phyloP scores from a whole-genome alignment of 805 yeast genomes.

The Blastobotrys muscicola region DNA sequence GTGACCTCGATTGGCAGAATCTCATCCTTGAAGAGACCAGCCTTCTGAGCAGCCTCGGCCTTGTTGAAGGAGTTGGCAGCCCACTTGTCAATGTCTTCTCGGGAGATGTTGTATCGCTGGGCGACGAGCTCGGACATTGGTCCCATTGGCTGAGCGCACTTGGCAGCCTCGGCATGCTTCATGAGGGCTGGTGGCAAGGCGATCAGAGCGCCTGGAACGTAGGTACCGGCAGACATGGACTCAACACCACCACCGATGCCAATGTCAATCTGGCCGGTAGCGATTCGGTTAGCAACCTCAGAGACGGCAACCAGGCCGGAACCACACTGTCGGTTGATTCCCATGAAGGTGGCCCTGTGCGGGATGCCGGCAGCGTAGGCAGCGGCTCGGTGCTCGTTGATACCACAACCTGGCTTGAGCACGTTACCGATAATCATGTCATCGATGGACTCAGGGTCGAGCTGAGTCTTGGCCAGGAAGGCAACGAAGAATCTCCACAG shows the following conservation, averaged over 20 bases:
- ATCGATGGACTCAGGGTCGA: slow-evolving; percentile 54
- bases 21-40: slow-evolving; percentile 78
- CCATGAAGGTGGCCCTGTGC: slow-evolving; percentile 62
- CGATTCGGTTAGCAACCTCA: slow-evolving; percentile 82
- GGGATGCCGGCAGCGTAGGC: slow-evolving; percentile 87
- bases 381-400: slow-evolving; percentile 90
- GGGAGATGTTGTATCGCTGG: slow-evolving; percentile 47
- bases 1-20: slow-evolving; percentile 66
- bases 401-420: slow-evolving; percentile 87
- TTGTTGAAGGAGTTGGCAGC: slow-evolving; percentile 81
- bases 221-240: slow-evolving; percentile 84
- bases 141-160: slow-evolving; percentile 94
- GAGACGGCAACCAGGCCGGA: slow-evolving; percentile 87
- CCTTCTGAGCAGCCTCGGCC: slow-evolving; percentile 64
- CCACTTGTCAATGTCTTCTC: slow-evolving; percentile 75
- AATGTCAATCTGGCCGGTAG: slow-evolving; percentile 77
- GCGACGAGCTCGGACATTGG: slow-evolving; percentile 91
- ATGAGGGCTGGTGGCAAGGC: slow-evolving; percentile 45
- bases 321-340: slow-evolving; percentile 89
- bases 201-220: slow-evolving; percentile 71
- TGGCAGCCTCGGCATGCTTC: slow-evolving; percentile 41
- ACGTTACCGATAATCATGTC: slow-evolving; percentile 91
- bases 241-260: slow-evolving; percentile 93
- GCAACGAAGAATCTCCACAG: slow-evolving; percentile 55
- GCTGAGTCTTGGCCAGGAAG: slow-evolving; percentile 43